Conservation (phyloP, 2,329 filamentous ascomycete species). For the Aureobasidium leucospermi region DNA sequence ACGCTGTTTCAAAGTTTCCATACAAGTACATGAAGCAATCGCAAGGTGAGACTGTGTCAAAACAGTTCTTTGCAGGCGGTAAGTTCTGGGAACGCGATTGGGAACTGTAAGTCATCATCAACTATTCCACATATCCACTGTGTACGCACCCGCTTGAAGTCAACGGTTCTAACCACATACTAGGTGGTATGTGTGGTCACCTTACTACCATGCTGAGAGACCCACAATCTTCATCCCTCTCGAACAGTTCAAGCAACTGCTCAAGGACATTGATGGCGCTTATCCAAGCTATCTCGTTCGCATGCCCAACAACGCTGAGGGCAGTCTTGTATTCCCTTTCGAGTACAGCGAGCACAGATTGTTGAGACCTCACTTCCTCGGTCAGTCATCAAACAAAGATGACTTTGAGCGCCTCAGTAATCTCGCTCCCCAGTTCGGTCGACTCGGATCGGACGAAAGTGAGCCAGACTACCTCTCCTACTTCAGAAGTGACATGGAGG, state of each 20-base stretch:
- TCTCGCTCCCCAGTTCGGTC: constrained; percentile 9
- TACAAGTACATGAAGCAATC: constrained; percentile 47
- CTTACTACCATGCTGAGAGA: constrained; percentile 28
- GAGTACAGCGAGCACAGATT: constrained; percentile 53
- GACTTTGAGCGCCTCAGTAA: constrained; percentile 33
- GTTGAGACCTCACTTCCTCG: constrained; percentile 62
- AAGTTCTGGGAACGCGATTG: constrained; percentile 57
- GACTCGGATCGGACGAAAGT: not conserved
- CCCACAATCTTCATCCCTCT: constrained; percentile 62
- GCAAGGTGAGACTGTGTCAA: constrained; percentile 38
- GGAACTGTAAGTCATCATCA: constrained; percentile 60
- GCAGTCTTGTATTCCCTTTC: constrained; percentile 56
- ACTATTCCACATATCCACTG: not conserved
- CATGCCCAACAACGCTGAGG: constrained; percentile 49
- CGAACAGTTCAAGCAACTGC: constrained; percentile 55
- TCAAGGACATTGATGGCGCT: constrained; percentile 55
- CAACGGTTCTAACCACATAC: not conserved
- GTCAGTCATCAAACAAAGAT: constrained; percentile 44
- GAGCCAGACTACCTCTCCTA: constrained; percentile 34
- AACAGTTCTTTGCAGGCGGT: constrained; percentile 47
- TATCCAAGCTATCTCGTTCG: constrained; percentile 47
- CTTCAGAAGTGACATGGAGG: constrained; percentile 50
- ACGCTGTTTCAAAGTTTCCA: constrained; percentile 51
- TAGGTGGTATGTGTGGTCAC: constrained; percentile 24
- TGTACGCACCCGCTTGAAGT: too few relatives aligned